phyloP scores from a whole-genome alignment of 1,284 basidiomycete species.

The Pisolithus thermaeus region DNA sequence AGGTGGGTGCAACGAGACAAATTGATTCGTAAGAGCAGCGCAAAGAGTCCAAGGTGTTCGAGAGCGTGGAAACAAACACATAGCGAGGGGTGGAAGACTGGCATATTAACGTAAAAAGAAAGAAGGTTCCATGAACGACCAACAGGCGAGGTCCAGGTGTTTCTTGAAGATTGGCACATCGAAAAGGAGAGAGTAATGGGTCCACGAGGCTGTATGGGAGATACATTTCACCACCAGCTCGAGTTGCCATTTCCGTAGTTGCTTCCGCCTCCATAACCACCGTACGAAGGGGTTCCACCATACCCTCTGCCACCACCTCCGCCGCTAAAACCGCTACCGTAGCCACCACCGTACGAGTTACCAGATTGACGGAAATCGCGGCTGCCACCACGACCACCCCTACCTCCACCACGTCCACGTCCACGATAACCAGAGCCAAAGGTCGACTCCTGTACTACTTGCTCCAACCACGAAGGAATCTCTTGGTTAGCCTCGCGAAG shows the following conservation, averaged over 20 bases:
- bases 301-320: slow-evolving; percentile 33
- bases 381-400: slow-evolving; percentile 49
- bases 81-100: slow-evolving; percentile 12
- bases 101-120: slow-evolving; percentile 12
- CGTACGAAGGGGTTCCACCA: slow-evolving; percentile 22
- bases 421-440: slow-evolving; percentile 53
- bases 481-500: slow-evolving; percentile 97
- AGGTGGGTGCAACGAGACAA: slow-evolving; percentile 54
- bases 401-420: slow-evolving; percentile 57
- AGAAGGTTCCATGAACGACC: slow-evolving; percentile 19
- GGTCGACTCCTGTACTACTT: slow-evolving; percentile 76
- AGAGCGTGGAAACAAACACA: slow-evolving; percentile 25
- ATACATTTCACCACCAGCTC: slow-evolving; percentile 39
- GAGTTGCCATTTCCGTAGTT: slow-evolving; percentile 12
- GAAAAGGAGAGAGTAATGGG: slow-evolving; percentile 4
- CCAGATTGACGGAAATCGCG: slow-evolving; percentile 48
- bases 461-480: slow-evolving; percentile 88
- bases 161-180: slow-evolving; percentile 11
- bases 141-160: slow-evolving; percentile 9
- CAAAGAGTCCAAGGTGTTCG: slow-evolving; percentile 32
- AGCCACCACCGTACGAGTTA: slow-evolving; percentile 28
- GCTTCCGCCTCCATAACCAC: slow-evolving; percentile 23
- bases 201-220: slow-evolving; percentile 1
- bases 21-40: slow-evolving; percentile 57
- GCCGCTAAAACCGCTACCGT: slow-evolving; percentile 33